Evolutionary conservation across 306 rosid genomes (phyloP), one percentile per base, ranked within the genome.

Genomic region (Sophora flavescens): DNA sequence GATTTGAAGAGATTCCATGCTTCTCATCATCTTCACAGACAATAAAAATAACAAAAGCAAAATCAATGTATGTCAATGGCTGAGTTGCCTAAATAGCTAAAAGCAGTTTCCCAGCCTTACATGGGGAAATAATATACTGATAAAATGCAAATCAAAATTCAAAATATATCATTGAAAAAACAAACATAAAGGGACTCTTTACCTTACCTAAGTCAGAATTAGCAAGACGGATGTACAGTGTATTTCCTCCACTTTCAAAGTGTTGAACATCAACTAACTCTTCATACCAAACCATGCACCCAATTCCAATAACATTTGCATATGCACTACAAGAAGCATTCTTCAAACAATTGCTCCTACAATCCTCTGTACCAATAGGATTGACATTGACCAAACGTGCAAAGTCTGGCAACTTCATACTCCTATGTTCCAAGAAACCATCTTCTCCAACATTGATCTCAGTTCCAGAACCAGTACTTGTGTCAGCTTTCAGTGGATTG

Each of bases 391-490:
- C 53, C 45, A 72, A 39, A 71, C 66, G 79, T 1, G 90, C 91
- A 8, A 88, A 93, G 61, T 93, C 98, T 0, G 98, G 98, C 85
- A 91, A 56, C 86, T 88, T 93, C 80, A 82, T 78, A 18, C 63
- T 30, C 12, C 6, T 65, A 2, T 36, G 28, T 5, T 1, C 15
- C 8, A 16, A 62, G 53, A 93, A 93, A 2, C 96, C 96, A 79
- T 93, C 98, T 18, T 81, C 81, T 4, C 66, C 87, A 50, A 52
- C 79, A 59, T 42, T 80, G 41, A 62, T 75, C 74, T 4, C 62
- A 13, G 70, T 62, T 7, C 52, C 84, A 68, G 9, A 72, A 51
- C 18, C 30, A 16, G 61, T 67, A 65, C 52, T 83, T 13, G 63
- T 81, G 78, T 79, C 76, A 65, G 82, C 84, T 85, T 81, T 86